phyloP scores from a whole-genome alignment of 345 rosid genomes.

The Erodium maritimum region DNA sequence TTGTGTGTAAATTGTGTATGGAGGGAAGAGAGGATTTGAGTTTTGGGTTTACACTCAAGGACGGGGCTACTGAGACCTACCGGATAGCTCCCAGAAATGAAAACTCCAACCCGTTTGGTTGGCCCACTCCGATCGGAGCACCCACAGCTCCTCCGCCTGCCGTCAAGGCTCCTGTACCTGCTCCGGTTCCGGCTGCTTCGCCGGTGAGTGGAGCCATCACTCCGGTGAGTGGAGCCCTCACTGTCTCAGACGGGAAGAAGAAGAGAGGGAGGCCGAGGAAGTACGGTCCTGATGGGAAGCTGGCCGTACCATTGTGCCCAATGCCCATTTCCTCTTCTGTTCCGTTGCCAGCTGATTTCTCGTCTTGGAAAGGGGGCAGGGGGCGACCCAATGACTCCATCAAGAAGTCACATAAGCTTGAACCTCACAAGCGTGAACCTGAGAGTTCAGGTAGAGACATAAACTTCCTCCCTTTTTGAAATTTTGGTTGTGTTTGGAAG shows the following conservation, averaged over 20 bases:
- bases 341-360: conserved; percentile 47
- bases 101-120: conserved; percentile 26
- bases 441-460: conserved; percentile 44
- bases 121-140: conserved; percentile 10
- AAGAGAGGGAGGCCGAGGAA: conserved; percentile 92
- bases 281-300: conserved; percentile 55
- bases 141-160: conserved; percentile 2
- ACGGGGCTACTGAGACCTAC: conserved; percentile 42
- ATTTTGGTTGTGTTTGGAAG: neutral
- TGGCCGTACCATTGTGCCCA: conserved; percentile 54
- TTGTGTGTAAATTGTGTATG: conserved; percentile 28
- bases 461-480: too few relatives aligned
- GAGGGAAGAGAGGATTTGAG: conserved; percentile 46
- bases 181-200: neutral
- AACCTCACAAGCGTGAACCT: conserved; percentile 5
- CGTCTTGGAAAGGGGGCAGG: conserved; percentile 47
- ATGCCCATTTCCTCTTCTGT: conserved; percentile 83
- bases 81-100: conserved; percentile 40
- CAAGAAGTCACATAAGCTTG: conserved; percentile 45
- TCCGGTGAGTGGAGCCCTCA: conserved; percentile 4
- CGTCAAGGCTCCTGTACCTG: neutral
- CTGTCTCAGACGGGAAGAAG: conserved; percentile 42
- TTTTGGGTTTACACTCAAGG: conserved; percentile 29
- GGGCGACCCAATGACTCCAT: conserved; percentile 34
- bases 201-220: neutral